These are phyloP conservation scores for Pythium diclinum DNA, from an alignment of 352 stramenopile genomes.

Conservation along the genomic window DNA sequence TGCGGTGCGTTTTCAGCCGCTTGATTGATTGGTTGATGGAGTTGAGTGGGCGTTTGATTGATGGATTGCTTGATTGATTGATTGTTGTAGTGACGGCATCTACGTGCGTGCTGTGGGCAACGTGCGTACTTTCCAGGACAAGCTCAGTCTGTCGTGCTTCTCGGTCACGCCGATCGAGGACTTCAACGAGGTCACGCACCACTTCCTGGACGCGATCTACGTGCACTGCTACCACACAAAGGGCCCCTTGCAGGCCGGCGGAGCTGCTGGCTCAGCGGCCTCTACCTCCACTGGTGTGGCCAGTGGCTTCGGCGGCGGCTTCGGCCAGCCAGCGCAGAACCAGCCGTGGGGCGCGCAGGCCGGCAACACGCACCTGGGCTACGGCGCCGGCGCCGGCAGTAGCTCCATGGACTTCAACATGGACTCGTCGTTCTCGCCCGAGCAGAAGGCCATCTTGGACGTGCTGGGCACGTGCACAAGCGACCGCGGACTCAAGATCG, in stretches of 20 bases:
- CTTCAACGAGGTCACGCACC: conserved; percentile 95
- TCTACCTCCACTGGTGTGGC: conserved; percentile 27
- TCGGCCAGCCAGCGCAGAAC: conserved; percentile 18
- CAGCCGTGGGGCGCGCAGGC: conserved; percentile 31
- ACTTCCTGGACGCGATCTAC: conserved; percentile 94
- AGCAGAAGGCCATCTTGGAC: conserved; percentile 79
- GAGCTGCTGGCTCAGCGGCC: conserved; percentile 6
- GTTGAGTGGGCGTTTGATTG: background rate
- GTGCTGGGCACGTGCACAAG: conserved; percentile 66
- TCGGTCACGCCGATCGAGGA: conserved; percentile 80
- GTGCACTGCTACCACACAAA: conserved; percentile 86
- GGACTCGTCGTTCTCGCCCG: conserved; percentile 72
- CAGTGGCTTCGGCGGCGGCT: conserved; percentile 17
- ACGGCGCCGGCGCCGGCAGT: conserved; percentile 15
- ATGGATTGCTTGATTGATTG: conserved; percentile 1
- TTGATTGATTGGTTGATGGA: conserved; percentile 1
- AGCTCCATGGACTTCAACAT: conserved; percentile 63
- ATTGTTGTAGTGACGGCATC: conserved; percentile 50
- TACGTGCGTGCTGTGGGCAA: conserved; percentile 92
- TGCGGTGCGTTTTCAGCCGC: conserved; percentile 31
- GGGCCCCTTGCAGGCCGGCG: conserved; percentile 39
- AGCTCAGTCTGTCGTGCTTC: conserved; percentile 86
- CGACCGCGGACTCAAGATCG: conserved; percentile 75
- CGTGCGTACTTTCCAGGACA: conserved; percentile 90
- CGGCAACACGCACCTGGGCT: conserved; percentile 27